Base-by-base conservation (phyloP, 1,284 basidiomycete species). In the Boletus mariae region DNA sequence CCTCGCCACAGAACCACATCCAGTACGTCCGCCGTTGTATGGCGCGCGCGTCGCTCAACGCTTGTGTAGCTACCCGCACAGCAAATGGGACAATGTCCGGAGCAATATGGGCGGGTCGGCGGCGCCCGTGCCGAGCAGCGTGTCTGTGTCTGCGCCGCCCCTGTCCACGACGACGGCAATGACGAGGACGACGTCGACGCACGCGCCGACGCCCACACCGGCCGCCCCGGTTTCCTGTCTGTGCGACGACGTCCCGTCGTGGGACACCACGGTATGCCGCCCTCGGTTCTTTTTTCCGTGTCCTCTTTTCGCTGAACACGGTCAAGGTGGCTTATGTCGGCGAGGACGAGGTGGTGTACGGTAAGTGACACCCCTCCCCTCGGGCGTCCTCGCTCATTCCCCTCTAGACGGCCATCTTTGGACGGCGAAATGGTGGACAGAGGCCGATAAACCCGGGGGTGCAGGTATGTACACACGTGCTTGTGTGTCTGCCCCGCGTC, bases 51-150 rank as follows among this genome's bases (percentile, higher is more conserved):
- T 44, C 44, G 34, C 41, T 45, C 40, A 56, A 8, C 15, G 17
- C 5, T 25, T 12, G 8, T 13, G 23, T 10, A 85, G 82, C 61
- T 86, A 73, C 69, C 84, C 84, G 3, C 73, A 77, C 59, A 85
- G 83, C 70, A 82, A 83, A 61, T 87, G 80, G 80, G 80, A 83
- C 66, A 87, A 87, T 63, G 77, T 87, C 58, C 75, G 76, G 23
- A 78, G 71, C 66, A 84, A 85, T 68, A 84, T 87, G 78, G 77
- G 75, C n/a, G 57, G 77, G 78, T 74, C 15, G 58, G 31, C 11
- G 31, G 59, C 31, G 34, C 57, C 71, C 5, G 12, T 5, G 12
- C 3, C 31, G 31, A 32, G 31, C 31, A 12, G 31, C 13, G 12
- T 13, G 31, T 32, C 61, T 52, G 9, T 47, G 60, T 20, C 20